Evolutionary conservation across 2,329 filamentous ascomycete species (phyloP).

Genomic region (Sordariomycetes sp.): DNA sequence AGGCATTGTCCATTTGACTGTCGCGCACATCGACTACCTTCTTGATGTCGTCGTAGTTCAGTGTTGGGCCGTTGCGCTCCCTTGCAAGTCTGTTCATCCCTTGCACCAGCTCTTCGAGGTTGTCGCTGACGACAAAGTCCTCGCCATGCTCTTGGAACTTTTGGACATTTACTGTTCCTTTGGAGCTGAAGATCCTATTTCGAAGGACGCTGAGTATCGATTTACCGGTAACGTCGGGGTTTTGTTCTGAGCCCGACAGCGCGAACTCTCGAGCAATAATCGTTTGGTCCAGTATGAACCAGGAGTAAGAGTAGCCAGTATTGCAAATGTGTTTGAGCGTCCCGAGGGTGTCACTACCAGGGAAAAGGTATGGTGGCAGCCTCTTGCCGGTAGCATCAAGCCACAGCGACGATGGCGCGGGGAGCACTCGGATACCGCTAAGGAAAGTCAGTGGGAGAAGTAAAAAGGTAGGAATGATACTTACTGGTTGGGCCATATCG

Average conservation of each 20-base stretch:
- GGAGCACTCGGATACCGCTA: constrained; percentile 52
- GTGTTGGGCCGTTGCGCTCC: constrained; percentile 32
- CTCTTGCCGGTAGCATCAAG: constrained; percentile 51
- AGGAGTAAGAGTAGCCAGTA: constrained; percentile 54
- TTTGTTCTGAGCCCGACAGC: constrained; percentile 54
- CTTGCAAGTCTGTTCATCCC: constrained; percentile 50
- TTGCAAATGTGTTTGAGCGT: constrained; percentile 50
- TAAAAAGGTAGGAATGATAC: neutral
- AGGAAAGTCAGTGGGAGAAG: constrained; percentile 11
- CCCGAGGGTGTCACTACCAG: constrained; percentile 46
- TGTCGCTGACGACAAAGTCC: constrained; percentile 51
- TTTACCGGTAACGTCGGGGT: constrained; percentile 50
- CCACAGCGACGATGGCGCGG: constrained; percentile 53
- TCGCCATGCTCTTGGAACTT: constrained; percentile 48
- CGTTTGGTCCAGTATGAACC: constrained; percentile 50
- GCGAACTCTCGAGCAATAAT: constrained; percentile 55
- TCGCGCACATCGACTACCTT: constrained; percentile 44
- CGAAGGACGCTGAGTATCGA: constrained; percentile 40
- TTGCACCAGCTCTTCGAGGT: constrained; percentile 41
- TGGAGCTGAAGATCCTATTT: constrained; percentile 38
- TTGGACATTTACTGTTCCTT: constrained; percentile 45
- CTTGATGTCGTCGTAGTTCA: constrained; percentile 34
- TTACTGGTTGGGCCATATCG: constrained; percentile 42
- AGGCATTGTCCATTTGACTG: constrained; percentile 44
- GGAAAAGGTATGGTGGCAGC: constrained; percentile 46